Percentiles rank a stretch among this genome's conserved stretches.
phyloP scores from a whole-genome alignment of 148 eudicot species.

The Vaccinium darrowii region DNA sequence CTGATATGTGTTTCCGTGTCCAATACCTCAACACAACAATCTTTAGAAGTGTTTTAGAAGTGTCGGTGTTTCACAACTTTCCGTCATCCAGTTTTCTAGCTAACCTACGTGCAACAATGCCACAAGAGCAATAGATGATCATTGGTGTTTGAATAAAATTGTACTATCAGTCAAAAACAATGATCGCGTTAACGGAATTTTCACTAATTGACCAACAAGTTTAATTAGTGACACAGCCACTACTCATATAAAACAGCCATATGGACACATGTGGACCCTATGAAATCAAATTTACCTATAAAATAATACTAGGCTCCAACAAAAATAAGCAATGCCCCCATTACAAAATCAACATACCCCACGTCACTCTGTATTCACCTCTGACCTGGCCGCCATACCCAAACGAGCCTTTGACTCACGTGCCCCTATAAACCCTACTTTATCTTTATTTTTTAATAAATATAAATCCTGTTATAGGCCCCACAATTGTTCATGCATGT shows the following conservation, averaged over 20 bases:
- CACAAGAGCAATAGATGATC: neutral
- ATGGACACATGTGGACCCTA: neutral
- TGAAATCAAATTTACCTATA: neutral
- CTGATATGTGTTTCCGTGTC: no score
- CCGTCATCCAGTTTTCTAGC: neutral
- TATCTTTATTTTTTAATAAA: neutral
- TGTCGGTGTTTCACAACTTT: no score
- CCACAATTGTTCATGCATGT: no score
- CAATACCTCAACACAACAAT: no score
- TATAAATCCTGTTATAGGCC: no score
- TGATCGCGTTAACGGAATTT: neutral
- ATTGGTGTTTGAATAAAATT: neutral
- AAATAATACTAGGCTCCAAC: neutral
- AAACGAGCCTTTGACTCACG: constrained; percentile 15
- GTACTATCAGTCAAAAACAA: neutral
- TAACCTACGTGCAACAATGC: neutral
- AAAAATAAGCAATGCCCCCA: neutral
- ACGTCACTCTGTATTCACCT: neutral
- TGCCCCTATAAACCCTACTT: neutral
- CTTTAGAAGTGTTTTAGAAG: no score
- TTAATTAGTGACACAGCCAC: neutral
- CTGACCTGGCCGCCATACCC: constrained; percentile 16
- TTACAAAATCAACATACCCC: neutral
- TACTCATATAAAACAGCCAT: neutral
- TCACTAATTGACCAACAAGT: neutral